Evolutionary conservation across 1,284 basidiomycete genomes (phyloP), one percentile per base, ranked within the genome.

Genomic region (Moniliophthora roreri): DNA sequence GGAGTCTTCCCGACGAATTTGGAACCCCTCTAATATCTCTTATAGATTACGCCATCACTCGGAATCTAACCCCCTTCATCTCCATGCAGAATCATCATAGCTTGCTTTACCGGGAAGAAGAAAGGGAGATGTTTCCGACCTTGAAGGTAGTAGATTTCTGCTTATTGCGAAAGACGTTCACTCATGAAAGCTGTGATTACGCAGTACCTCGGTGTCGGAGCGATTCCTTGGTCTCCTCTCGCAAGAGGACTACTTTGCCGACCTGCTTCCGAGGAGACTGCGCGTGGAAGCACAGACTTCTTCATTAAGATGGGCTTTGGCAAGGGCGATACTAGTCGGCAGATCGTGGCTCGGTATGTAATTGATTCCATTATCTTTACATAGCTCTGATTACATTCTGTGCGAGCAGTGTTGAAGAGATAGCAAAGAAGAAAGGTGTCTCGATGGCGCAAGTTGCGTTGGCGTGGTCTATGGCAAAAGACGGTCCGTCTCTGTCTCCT

Each of bases 71-170:
- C 0, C 81, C 80, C 0, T 86, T 87, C 69, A 81, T 85, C 62
- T 82, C 79, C 10, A 87, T 89, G 86, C 87, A 90, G 64, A 85
- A 86, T 63, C 81, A 80, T 51, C 76, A 83, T 62, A 78, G 64
- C 38, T 61, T 81, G 1, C 55, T 80, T 15, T 87, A 87, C 58
- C 73, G 85, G n/a, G 84, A 88, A 59, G 83, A 86, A 58, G 84
- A 85, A 62, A 71, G 82, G 9, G 84, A 87, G 66, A 86, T 87
- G 84, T 78, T 83, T 62, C 83, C 84, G 1, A 78, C 77, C 0
- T 64, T 80, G 16, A 78, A 79, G 64, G 78, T 8, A 13, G 9
- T 77, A n/a, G 40, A 45, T 41, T 13, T 57, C 4, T 16, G 26
- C 40, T 20, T 16, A 23, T 3, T 5, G 10, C 11, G 8, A 6